These are phyloP conservation scores for Hygrocybe punicea DNA, from an alignment of 768 basidiomycete genomes.

Conservation along the genomic window DNA sequence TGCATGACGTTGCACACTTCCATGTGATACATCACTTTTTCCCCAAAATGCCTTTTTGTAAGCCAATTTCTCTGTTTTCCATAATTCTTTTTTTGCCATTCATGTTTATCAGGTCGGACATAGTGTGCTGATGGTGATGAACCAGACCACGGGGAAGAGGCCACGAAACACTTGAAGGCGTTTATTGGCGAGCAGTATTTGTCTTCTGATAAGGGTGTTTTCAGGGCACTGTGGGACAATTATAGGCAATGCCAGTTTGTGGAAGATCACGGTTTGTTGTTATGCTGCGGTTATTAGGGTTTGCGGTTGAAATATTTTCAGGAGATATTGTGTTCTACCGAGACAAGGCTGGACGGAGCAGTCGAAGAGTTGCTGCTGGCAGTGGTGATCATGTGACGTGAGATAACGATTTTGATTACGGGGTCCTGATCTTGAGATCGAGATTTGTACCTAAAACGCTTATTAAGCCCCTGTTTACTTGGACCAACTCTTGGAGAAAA, in stretches of 20 bases:
- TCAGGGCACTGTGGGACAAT: constrained; percentile 37
- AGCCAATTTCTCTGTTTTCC: constrained; percentile 12
- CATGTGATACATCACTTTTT: constrained; percentile 31
- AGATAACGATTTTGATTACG: no score
- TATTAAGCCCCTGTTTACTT: no score
- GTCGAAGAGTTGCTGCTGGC: constrained; percentile 5
- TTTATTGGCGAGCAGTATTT: constrained; percentile 42
- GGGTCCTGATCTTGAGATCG: no score
- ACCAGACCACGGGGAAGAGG: constrained; percentile 38
- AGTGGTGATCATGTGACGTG: no score
- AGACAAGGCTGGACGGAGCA: constrained; percentile 14
- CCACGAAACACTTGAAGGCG: constrained; percentile 36
- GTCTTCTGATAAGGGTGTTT: constrained; percentile 22
- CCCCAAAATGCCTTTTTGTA: constrained; percentile 44
- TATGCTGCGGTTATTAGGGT: no score
- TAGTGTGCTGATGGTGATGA: background rate
- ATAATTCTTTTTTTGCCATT: no score
- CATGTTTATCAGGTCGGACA: no score
- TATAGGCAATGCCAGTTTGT: constrained; percentile 42
- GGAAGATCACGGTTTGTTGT: constrained; percentile 38
- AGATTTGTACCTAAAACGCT: no score
- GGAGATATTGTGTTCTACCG: constrained; percentile 30
- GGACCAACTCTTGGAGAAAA: no score
- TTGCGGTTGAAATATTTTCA: no score
- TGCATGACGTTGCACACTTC: constrained; percentile 37